Evolutionary conservation across 2,329 filamentous ascomycete genomes (phyloP).

Genomic region (Ascochyta lentis): DNA sequence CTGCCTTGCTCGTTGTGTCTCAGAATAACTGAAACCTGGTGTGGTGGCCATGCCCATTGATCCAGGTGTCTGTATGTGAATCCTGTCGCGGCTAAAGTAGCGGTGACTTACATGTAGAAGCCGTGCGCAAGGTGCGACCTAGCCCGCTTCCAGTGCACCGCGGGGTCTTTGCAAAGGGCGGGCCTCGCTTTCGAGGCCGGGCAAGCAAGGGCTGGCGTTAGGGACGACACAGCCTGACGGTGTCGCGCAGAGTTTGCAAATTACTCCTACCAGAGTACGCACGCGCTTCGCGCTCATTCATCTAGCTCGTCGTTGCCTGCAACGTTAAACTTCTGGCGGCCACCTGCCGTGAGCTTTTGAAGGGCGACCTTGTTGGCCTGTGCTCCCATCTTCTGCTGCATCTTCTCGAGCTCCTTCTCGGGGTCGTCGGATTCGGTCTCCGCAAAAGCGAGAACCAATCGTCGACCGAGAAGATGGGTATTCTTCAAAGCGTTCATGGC

Average conservation of each 20-base stretch:
- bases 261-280: conserved; percentile 39
- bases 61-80: conserved; percentile 37
- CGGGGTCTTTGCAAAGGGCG: conserved; percentile 35
- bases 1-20: conserved; percentile 35
- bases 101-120: conserved; percentile 42
- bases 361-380: conserved; percentile 91
- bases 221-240: conserved; percentile 32
- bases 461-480: conserved; percentile 90
- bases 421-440: conserved; percentile 87
- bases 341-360: conserved; percentile 83
- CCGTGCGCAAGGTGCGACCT: conserved; percentile 40
- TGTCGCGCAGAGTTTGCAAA: conserved; percentile 38
- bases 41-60: conserved; percentile 45
- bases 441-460: conserved; percentile 89
- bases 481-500: conserved; percentile 90
- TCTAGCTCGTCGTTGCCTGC: conserved; percentile 67
- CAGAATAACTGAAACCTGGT: conserved; percentile 39
- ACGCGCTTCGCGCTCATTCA: conserved; percentile 43
- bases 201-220: conserved; percentile 43
- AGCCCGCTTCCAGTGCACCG: conserved; percentile 41
- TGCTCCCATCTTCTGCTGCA: conserved; percentile 92
- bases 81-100: conserved; percentile 35
- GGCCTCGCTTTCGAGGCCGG: conserved; percentile 40
- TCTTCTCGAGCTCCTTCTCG: conserved; percentile 94
- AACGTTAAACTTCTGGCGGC: conserved; percentile 88